These are phyloP conservation scores for Neocucurbitaria cava DNA, from an alignment of 2,329 filamentous ascomycete genomes.

Conservation along the genomic window DNA sequence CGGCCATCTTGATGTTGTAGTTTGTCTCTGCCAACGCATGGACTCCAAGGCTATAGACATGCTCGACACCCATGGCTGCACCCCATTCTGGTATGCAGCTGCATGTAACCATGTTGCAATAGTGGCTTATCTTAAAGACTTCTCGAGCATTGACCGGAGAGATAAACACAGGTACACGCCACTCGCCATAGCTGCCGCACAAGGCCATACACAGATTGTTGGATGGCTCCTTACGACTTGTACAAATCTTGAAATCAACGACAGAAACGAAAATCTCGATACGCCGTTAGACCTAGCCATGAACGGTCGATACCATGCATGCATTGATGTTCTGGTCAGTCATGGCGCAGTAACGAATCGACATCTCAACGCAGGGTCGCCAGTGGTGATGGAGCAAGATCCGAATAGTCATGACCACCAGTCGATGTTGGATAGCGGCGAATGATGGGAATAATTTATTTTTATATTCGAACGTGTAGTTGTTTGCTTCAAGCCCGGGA, in stretches of 20 bases:
- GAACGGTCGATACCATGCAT: not conserved
- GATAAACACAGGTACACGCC: not conserved
- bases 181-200: not conserved
- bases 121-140: not conserved
- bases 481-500: too few species aligned
- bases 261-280: not conserved
- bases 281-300: not conserved
- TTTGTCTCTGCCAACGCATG: not conserved
- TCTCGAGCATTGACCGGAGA: not conserved
- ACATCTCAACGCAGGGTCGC: not conserved
- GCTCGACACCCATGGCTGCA: not conserved
- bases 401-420: not conserved
- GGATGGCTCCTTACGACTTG: not conserved
- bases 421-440: not conserved
- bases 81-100: not conserved
- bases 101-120: not conserved
- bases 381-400: not conserved
- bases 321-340: not conserved
- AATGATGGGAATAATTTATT: not conserved
- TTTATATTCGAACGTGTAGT: too few species aligned
- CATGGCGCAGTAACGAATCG: not conserved
- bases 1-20: not conserved
- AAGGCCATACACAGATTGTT: not conserved
- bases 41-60: not conserved
- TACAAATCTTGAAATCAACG: not conserved